phyloP scores from a whole-genome alignment of 1,139 yeast species.

The Hyphopichia fennica region DNA sequence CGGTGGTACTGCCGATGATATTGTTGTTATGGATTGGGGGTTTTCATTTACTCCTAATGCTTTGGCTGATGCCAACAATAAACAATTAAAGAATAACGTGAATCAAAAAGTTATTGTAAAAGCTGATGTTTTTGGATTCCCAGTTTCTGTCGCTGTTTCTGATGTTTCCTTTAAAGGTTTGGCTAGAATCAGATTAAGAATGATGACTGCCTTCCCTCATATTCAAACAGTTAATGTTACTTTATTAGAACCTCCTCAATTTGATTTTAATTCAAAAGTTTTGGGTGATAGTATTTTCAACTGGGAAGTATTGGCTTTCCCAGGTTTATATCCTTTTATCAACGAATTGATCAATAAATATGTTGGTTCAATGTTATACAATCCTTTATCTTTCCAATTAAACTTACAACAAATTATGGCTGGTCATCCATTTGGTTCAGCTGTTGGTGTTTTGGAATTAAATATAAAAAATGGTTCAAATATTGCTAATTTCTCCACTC shows the following conservation, averaged over 20 bases:
- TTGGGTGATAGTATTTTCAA: constrained; percentile 78
- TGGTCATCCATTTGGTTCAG: constrained; percentile 76
- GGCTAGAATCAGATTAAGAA: constrained; percentile 78
- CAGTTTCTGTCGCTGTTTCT: constrained; percentile 62
- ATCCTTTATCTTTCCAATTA: constrained; percentile 89
- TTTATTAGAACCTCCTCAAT: constrained; percentile 78
- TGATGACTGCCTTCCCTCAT: constrained; percentile 91
- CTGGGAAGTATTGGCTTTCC: constrained; percentile 82
- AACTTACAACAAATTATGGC: constrained; percentile 88
- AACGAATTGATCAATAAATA: constrained; percentile 83
- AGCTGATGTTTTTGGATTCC: constrained; percentile 63
- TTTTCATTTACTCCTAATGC: constrained; percentile 90
- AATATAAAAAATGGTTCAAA: constrained; percentile 65
- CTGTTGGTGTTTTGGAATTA: constrained; percentile 82
- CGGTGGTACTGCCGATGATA: constrained; percentile 83
- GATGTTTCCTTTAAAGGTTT: constrained; percentile 65
- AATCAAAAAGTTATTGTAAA: constrained; percentile 77
- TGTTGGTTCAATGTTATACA: constrained; percentile 81
- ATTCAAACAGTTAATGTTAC: constrained; percentile 86
- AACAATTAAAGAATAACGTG: constrained; percentile 79
- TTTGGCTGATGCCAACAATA: constrained; percentile 73
- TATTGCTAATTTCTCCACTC: constrained; percentile 64
- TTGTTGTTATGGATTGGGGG: constrained; percentile 96
- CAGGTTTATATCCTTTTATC: constrained; percentile 80
- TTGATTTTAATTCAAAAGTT: constrained; percentile 76